Conservation (phyloP, 306 rosid species). For the Vigna trinervia region DNA sequence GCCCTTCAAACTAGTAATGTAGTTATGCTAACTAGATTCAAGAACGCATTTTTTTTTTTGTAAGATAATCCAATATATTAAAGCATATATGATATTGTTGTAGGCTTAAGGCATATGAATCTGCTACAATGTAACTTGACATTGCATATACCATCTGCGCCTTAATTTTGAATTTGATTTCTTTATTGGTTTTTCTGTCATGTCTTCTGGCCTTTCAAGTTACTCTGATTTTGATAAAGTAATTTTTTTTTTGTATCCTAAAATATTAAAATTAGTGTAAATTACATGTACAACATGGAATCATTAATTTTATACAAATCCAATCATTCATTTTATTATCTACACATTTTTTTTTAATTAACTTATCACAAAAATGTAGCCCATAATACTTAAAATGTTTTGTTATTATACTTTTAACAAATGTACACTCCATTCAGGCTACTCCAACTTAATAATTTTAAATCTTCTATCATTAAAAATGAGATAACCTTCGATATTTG, state of each 20-base stretch:
- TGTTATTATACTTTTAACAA: neutral
- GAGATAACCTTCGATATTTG: neutral
- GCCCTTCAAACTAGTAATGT: constrained; percentile 16
- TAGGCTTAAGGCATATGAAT: neutral
- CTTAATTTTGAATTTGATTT: neutral
- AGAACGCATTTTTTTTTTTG: constrained; percentile 8
- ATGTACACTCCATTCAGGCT: neutral
- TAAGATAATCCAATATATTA: constrained; percentile 19
- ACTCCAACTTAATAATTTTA: neutral
- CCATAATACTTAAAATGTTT: neutral
- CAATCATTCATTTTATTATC: neutral
- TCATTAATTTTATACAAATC: neutral
- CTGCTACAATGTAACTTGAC: neutral
- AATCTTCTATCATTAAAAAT: neutral
- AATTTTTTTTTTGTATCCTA: too few relatives aligned
- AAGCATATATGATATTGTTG: neutral
- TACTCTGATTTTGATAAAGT: too few relatives aligned
- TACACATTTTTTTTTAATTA: neutral
- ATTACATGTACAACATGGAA: too few relatives aligned
- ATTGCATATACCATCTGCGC: too few relatives aligned
- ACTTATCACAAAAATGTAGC: neutral
- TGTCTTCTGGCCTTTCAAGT: too few relatives aligned
- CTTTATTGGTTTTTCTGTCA: too few relatives aligned
- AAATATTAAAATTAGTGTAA: too few relatives aligned
- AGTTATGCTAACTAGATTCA: neutral